Evolutionary conservation across 2,329 filamentous ascomycete species (phyloP).

Genomic region (Aspergillus udagawae): DNA sequence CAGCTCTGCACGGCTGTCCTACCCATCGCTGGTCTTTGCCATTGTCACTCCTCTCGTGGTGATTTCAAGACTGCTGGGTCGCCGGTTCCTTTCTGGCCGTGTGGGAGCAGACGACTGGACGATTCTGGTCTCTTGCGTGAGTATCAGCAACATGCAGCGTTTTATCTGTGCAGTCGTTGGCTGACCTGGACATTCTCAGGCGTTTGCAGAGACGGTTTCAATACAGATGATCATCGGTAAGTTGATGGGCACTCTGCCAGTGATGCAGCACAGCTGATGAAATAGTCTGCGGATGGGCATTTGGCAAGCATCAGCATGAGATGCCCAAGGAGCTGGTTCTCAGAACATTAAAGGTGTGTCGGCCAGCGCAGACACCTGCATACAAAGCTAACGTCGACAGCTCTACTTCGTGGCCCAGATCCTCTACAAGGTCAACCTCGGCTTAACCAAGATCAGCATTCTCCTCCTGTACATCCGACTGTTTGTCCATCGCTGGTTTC

Average conservation of each 20-base stretch:
- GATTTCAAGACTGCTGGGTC: conserved; percentile 13
- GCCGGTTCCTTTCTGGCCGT: conserved; percentile 10
- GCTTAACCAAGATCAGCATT: conserved; percentile 22
- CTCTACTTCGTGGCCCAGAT: conserved; percentile 21
- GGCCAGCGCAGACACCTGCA: neutral
- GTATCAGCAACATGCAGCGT: neutral
- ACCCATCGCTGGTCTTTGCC: conserved; percentile 17
- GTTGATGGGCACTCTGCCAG: neutral
- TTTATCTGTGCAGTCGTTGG: too few species aligned
- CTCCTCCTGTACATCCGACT: conserved; percentile 20
- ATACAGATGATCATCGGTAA: conserved; percentile 19
- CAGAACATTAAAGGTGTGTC: conserved; percentile 13
- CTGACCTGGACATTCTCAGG: conserved; percentile 3
- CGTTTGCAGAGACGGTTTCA: conserved; percentile 16
- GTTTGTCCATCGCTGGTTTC: conserved; percentile 18
- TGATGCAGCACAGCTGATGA: neutral
- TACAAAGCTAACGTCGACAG: neutral
- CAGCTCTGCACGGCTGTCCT: conserved; percentile 13
- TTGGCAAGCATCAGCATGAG: conserved; percentile 16
- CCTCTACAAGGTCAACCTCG: conserved; percentile 22
- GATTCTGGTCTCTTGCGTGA: conserved; percentile 14
- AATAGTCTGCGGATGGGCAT: conserved; percentile 16
- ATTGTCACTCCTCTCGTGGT: conserved; percentile 18
- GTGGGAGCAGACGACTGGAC: conserved; percentile 18
- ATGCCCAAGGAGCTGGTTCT: conserved; percentile 6